phyloP scores from a whole-genome alignment of 148 eudicot species.

The Heliosperma pusillum region DNA sequence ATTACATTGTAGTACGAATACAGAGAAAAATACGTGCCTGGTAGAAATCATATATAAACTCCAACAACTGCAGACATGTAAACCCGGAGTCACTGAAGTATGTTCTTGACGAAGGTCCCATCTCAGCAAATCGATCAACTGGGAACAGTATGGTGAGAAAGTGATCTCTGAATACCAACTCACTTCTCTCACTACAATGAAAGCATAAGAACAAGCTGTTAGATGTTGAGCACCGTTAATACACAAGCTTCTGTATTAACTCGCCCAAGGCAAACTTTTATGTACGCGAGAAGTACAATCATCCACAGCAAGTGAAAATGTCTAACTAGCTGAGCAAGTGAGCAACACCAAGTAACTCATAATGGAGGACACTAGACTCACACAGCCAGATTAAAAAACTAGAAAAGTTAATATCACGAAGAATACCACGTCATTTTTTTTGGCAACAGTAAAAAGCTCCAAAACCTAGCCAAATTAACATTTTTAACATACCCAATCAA shows the following conservation, averaged over 20 bases:
- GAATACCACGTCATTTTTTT: no score
- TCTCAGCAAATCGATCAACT: constrained; percentile 80
- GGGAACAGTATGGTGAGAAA: constrained; percentile 82
- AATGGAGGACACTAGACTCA: background rate
- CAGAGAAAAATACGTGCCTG: constrained; percentile 49
- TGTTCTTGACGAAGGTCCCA: constrained; percentile 86
- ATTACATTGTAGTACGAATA: background rate
- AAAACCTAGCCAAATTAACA: no score
- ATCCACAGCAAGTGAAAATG: background rate
- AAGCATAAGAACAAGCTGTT: constrained; percentile 12
- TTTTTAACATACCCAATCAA: no score
- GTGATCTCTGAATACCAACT: constrained; percentile 62
- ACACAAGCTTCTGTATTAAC: background rate
- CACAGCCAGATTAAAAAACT: background rate
- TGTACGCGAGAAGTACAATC: background rate
- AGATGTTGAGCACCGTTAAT: background rate
- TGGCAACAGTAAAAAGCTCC: no score
- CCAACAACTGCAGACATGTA: constrained; percentile 70
- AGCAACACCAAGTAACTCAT: background rate
- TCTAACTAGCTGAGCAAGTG: background rate
- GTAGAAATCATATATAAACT: constrained; percentile 66
- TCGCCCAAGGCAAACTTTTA: background rate
- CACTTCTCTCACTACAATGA: constrained; percentile 68
- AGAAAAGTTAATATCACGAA: background rate
- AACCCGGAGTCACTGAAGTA: constrained; percentile 72